These are phyloP conservation scores for Fragaria nilgerrensis DNA, from an alignment of 306 rosid genomes.

Conservation along the genomic window DNA sequence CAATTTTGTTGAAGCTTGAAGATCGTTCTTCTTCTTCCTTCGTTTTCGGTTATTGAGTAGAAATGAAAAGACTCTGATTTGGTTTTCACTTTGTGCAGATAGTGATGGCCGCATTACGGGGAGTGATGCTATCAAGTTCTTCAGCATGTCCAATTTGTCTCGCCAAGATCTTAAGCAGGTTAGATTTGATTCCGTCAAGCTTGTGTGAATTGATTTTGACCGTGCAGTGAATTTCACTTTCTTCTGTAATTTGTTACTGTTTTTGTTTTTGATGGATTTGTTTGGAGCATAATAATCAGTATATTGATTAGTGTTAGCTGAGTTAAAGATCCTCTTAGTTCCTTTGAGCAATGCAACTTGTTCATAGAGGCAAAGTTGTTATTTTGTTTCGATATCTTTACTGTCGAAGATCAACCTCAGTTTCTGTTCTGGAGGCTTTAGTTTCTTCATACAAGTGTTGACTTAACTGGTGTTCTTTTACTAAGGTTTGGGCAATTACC, in stretches of 20 bases:
- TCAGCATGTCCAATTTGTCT: conserved; percentile 65
- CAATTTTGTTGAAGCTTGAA: neutral
- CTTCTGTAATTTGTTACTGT: neutral
- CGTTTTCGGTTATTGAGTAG: neutral
- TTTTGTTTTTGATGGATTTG: neutral
- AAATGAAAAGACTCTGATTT: neutral
- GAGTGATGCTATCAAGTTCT: conserved; percentile 74
- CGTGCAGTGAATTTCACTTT: neutral
- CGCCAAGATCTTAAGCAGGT: conserved; percentile 91
- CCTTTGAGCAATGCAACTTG: neutral
- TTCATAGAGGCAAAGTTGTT: too few relatives aligned
- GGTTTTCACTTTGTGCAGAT: conserved; percentile 41
- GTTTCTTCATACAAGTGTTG: neutral
- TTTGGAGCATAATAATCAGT: too few relatives aligned
- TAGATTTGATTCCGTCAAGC: neutral
- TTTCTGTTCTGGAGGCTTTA: neutral
- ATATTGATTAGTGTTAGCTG: neutral
- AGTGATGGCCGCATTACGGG: conserved; percentile 90
- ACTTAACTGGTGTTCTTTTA: neutral
- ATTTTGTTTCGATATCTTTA: neutral
- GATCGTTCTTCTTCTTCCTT: neutral
- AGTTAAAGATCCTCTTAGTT: neutral
- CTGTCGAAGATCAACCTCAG: neutral
- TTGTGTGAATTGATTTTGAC: neutral
- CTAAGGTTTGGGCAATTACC: conserved; percentile 90